Base-by-base conservation (phyloP, 148 eudicot species). In the Fagopyrum esculentum region DNA sequence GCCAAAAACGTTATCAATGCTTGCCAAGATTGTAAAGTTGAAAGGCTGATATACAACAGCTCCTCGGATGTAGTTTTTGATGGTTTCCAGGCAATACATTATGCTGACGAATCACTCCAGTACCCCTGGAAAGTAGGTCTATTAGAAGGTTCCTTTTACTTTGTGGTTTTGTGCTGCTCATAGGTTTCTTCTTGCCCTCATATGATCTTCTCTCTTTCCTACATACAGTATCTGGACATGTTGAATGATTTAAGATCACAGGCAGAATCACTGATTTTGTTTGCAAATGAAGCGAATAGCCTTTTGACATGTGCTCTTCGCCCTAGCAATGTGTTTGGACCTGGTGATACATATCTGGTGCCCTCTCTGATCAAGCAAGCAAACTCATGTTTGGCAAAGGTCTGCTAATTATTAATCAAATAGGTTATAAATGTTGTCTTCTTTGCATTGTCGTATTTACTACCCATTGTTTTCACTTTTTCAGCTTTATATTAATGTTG, bases 301-400 rank as follows among this genome's bases (percentile, higher is more conserved):
- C 92, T 95, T 76, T 72, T 89, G 71, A 95, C 98, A 57, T 95
- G 98, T 81, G 93, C 85, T 70, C 82, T 92, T 79, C 96, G 98
- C 72, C 96, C 97, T 13, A 82, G 92, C 87, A 90, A 90, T 87
- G 87, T 92, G 55, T 95, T 95, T 86, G 98, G 98, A 75, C 97
- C 97, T 78, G 87, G 86, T 78, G 98, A 95, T 78, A 78, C 87
- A 56, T 71, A 85, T 15, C 44, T 95, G 75, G 76, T 90, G 75
- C 89, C 88, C 13, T 80, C 79, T 70, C 59, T 95, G 68, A 88
- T 92, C 78, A 83, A 86, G 69, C 86, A 85, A 77, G 93, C 91
- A 59, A 92, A 87, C 74, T 84, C 91, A 71, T 71, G 83, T 75
- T 87, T 89, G 92, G 87, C 88, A 74, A 94, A 92, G 98, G 98